Conservation (phyloP, 2,329 filamentous ascomycete species). For the Xylariaceae sp. region DNA sequence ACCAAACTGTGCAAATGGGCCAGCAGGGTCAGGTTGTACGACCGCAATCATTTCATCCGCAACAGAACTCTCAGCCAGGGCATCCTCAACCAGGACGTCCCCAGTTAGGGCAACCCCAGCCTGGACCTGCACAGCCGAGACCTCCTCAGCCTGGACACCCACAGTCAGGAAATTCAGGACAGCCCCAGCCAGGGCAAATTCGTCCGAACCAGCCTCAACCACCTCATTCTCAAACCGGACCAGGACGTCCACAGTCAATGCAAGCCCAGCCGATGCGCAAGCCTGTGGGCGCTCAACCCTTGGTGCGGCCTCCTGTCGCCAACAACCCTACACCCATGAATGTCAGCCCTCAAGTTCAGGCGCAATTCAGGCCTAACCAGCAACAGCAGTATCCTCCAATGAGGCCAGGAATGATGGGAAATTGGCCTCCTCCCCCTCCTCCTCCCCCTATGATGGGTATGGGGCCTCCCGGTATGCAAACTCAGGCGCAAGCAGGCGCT, state of each 20-base stretch:
- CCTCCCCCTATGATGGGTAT: constrained; percentile 5
- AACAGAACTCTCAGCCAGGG: neutral
- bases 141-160: constrained; percentile 17
- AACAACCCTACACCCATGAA: constrained; percentile 23
- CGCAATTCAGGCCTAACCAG: constrained; percentile 13
- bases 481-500: constrained; percentile 13
- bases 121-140: neutral
- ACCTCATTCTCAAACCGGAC: neutral
- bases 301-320: constrained; percentile 24
- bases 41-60: constrained; percentile 1
- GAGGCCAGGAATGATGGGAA: constrained; percentile 12
- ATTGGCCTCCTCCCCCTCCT: neutral
- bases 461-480: neutral
- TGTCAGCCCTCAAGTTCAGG: constrained; percentile 16
- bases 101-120: neutral
- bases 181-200: neutral
- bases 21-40: constrained; percentile 11
- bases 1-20: constrained; percentile 1
- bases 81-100: neutral
- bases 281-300: constrained; percentile 21
- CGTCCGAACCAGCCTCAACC: constrained; percentile 2
- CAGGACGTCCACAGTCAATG: neutral
- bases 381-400: constrained; percentile 13
- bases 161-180: neutral
- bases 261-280: constrained; percentile 17